phyloP scores from a whole-genome alignment of 345 rosid species.

The Turnera subulata region DNA sequence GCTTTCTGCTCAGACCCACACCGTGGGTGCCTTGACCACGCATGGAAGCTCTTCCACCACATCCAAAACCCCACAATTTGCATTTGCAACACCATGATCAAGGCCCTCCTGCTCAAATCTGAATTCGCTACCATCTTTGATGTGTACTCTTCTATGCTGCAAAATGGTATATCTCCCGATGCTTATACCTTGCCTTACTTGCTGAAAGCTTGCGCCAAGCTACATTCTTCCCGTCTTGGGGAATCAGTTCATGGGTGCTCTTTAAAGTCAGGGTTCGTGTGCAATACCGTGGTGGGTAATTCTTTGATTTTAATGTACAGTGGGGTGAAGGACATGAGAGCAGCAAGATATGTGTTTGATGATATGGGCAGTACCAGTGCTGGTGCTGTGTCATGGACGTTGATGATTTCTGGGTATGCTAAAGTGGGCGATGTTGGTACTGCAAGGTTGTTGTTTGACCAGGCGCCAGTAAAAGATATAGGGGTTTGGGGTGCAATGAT shows the following conservation, averaged over 20 bases:
- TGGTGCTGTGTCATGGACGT: constrained; percentile 43
- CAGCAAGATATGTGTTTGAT: constrained; percentile 34
- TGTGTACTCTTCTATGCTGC: constrained; percentile 26
- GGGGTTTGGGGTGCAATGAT: constrained; percentile 28
- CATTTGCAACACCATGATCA: constrained; percentile 51
- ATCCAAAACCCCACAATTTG: constrained; percentile 44
- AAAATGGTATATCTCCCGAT: constrained; percentile 31
- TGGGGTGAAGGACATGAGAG: constrained; percentile 23
- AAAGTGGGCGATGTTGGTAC: constrained; percentile 37
- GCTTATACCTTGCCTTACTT: constrained; percentile 45
- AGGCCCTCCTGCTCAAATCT: constrained; percentile 33
- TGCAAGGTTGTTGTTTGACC: constrained; percentile 28
- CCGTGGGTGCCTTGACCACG: constrained; percentile 27
- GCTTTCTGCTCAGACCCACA: constrained; percentile 38
- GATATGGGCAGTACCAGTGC: constrained; percentile 25
- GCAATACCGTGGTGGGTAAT: constrained; percentile 40
- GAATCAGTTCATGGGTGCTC: constrained; percentile 37
- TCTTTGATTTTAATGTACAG: constrained; percentile 36
- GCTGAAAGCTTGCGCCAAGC: constrained; percentile 40
- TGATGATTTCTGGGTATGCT: constrained; percentile 44
- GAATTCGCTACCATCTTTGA: constrained; percentile 14
- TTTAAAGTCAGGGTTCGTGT: constrained; percentile 31
- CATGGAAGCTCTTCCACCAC: constrained; percentile 36
- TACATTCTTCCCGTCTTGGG: constrained; percentile 25
- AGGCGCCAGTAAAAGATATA: constrained; percentile 13